These are phyloP conservation scores for Geranium incanum DNA, from an alignment of 441 rosid genomes.

Conservation along the genomic window DNA sequence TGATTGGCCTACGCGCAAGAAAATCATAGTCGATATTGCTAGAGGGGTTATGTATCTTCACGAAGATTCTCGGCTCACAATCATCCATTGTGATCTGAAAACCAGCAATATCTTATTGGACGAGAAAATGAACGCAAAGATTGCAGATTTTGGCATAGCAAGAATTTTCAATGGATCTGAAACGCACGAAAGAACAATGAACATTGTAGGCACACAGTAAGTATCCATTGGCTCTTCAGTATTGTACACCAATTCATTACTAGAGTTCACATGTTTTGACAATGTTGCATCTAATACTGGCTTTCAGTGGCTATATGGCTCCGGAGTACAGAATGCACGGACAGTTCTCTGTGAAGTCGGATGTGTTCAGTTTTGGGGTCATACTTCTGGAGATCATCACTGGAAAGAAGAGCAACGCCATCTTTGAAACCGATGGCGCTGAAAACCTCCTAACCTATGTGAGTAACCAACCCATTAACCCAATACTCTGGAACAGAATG, in stretches of 20 bases:
- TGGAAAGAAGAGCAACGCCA: slow-evolving; percentile 20
- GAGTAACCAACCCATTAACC: neutral
- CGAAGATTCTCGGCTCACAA: slow-evolving; percentile 40
- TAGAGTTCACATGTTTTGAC: no score
- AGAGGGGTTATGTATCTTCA: slow-evolving; percentile 43
- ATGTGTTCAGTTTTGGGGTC: slow-evolving; percentile 41
- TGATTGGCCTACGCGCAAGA: slow-evolving; percentile 36
- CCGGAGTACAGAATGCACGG: slow-evolving; percentile 24
- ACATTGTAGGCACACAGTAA: slow-evolving; percentile 45
- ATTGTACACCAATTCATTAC: no score
- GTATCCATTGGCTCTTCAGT: slow-evolving; percentile 11
- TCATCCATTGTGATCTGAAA: slow-evolving; percentile 50
- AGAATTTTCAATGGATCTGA: slow-evolving; percentile 32
- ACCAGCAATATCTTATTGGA: slow-evolving; percentile 40
- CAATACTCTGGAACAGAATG: no score
- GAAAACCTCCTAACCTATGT: slow-evolving; percentile 22
- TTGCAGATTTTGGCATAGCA: slow-evolving; percentile 52
- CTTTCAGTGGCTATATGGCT: slow-evolving; percentile 18
- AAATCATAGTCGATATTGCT: slow-evolving; percentile 33
- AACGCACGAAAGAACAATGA: slow-evolving; percentile 28
- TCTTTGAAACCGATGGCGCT: slow-evolving; percentile 8
- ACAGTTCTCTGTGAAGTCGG: slow-evolving; percentile 38
- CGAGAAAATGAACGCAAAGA: slow-evolving; percentile 34
- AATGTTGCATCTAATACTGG: no score
- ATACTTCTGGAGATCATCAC: slow-evolving; percentile 23